phyloP scores from a whole-genome alignment of 2,329 filamentous ascomycete genomes.

The Paracoccidioides lutzii region DNA sequence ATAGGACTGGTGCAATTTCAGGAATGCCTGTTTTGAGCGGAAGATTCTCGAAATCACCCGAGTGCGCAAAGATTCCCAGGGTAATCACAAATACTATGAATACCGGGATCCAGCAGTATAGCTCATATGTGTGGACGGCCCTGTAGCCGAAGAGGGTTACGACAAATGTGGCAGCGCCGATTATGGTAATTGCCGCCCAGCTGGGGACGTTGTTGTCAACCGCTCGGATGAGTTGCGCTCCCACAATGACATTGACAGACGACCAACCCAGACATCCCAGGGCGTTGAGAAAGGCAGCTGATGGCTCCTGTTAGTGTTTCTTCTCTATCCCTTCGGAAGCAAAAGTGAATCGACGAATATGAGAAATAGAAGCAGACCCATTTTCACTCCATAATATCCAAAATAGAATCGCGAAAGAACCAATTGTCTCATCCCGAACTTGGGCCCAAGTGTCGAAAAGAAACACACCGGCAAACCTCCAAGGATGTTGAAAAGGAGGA shows the following conservation, averaged over 20 bases:
- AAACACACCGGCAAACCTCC: constrained; percentile 27
- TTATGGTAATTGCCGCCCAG: constrained; percentile 61
- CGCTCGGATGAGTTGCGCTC: constrained; percentile 62
- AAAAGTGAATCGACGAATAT: neutral
- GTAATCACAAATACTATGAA: constrained; percentile 62
- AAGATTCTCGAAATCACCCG: constrained; percentile 49
- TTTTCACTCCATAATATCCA: constrained; percentile 56
- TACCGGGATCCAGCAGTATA: constrained; percentile 60
- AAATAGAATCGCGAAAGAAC: constrained; percentile 44
- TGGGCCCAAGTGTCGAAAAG: constrained; percentile 64
- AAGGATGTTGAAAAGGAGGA: constrained; percentile 3
- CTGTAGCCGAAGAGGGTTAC: constrained; percentile 65
- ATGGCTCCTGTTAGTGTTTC: constrained; percentile 6
- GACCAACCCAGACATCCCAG: constrained; percentile 60
- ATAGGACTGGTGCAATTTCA: constrained; percentile 51
- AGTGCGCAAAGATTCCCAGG: constrained; percentile 54
- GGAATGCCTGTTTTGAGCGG: constrained; percentile 47
- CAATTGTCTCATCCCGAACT: constrained; percentile 66
- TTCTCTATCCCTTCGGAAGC: neutral
- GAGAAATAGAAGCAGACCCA: constrained; percentile 38
- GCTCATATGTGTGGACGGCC: constrained; percentile 64
- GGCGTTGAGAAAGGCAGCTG: constrained; percentile 53
- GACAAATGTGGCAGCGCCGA: constrained; percentile 53
- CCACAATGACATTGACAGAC: constrained; percentile 65
- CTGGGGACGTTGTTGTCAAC: constrained; percentile 52